Conservation (phyloP, 1,284 basidiomycete genomes). For the Neotropicomus parvogracilis region DNA sequence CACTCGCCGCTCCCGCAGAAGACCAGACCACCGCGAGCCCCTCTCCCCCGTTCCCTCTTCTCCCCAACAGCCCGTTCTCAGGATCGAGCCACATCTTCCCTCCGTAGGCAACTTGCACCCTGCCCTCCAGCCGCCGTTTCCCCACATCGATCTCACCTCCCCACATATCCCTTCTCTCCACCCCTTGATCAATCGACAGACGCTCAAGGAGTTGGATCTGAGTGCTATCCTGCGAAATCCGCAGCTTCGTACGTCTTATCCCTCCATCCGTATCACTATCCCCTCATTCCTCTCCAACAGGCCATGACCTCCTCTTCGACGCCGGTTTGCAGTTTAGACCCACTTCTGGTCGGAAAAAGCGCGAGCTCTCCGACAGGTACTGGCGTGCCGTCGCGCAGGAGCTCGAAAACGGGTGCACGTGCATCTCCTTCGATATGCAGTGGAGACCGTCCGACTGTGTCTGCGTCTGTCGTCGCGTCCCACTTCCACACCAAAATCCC, state of each 20-base stretch:
- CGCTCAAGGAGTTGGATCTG: slow-evolving; percentile 82
- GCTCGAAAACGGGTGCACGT: slow-evolving; percentile 79
- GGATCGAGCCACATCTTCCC: slow-evolving; percentile 24
- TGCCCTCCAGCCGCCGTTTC: slow-evolving; percentile 23
- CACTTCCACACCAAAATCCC: slow-evolving; percentile 39
- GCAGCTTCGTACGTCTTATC: slow-evolving; percentile 69
- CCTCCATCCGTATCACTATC: slow-evolving; percentile 1
- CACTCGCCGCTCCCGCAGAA: slow-evolving; percentile 26
- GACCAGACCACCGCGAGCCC: slow-evolving; percentile 19
- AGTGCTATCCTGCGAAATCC: slow-evolving; percentile 84
- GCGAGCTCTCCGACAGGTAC: slow-evolving; percentile 74
- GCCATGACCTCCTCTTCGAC: slow-evolving; percentile 90
- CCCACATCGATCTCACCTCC: slow-evolving; percentile 51
- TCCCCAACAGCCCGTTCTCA: slow-evolving; percentile 21
- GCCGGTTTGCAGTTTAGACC: slow-evolving; percentile 71
- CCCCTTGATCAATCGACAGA: slow-evolving; percentile 81
- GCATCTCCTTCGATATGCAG: slow-evolving; percentile 67
- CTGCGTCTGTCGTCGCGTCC: slow-evolving; percentile 53
- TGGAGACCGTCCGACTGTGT: slow-evolving; percentile 53
- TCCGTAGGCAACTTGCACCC: slow-evolving; percentile 14
- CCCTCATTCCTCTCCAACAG: slow-evolving; percentile 37
- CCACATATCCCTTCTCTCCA: slow-evolving; percentile 63
- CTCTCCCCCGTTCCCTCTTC: slow-evolving; percentile 16
- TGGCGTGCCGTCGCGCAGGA: slow-evolving; percentile 82
- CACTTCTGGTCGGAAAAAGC: slow-evolving; percentile 68